These are phyloP conservation scores for Rhizophora mangle DNA, from an alignment of 345 rosid genomes.

Conservation along the genomic window DNA sequence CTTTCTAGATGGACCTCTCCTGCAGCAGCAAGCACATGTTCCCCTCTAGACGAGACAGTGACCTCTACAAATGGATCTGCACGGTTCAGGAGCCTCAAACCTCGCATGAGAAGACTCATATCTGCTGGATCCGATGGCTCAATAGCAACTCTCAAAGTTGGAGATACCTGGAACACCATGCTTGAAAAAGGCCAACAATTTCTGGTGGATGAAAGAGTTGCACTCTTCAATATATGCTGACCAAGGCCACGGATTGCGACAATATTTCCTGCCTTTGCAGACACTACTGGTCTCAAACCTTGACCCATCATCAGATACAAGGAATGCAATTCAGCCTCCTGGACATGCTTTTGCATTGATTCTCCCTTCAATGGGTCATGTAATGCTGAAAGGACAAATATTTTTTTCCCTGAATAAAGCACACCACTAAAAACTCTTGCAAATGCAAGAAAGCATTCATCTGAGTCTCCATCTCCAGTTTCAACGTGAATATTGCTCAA, in stretches of 20 bases:
- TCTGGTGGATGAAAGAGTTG: conserved; percentile 83
- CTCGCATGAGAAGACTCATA: conserved; percentile 75
- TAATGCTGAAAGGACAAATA: conserved; percentile 75
- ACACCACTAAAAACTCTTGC: conserved; percentile 93
- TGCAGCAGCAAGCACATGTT: conserved; percentile 90
- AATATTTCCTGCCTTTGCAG: conserved; percentile 79
- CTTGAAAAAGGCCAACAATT: conserved; percentile 95
- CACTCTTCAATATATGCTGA: conserved; percentile 83
- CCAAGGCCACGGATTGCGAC: conserved; percentile 95
- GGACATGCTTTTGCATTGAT: conserved; percentile 70
- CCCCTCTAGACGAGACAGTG: conserved; percentile 85
- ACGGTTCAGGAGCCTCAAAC: conserved; percentile 75
- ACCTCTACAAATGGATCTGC: conserved; percentile 97
- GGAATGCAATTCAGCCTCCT: conserved; percentile 81
- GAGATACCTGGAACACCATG: conserved; percentile 90
- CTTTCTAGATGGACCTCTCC: conserved; percentile 97
- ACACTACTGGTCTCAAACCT: conserved; percentile 69
- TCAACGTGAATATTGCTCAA: conserved; percentile 49
- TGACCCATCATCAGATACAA: conserved; percentile 98
- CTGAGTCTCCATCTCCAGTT: conserved; percentile 51
- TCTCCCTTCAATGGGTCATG: conserved; percentile 77
- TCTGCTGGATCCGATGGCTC: conserved; percentile 92
- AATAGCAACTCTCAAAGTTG: conserved; percentile 85
- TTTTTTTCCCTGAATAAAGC: conserved; percentile 53
- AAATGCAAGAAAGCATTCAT: conserved; percentile 95